Conservation (phyloP, 306 rosid species). For the Trifolium repens region DNA sequence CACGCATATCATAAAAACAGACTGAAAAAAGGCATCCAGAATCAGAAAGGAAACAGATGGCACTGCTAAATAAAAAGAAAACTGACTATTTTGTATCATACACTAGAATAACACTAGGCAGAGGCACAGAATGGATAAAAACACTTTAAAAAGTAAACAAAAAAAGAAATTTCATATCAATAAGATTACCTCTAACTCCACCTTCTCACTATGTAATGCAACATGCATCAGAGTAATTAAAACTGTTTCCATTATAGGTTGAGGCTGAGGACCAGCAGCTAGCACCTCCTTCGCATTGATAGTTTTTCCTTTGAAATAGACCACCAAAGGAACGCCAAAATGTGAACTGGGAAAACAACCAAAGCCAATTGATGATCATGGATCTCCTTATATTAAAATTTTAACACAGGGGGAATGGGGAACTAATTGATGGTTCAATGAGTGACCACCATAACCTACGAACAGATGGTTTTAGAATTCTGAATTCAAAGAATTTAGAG, state of each 20-base stretch:
- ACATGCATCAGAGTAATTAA: slow-evolving; percentile 84
- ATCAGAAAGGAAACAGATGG: not conserved
- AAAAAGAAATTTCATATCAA: slow-evolving; percentile 8
- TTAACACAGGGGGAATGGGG: not conserved
- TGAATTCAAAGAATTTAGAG: not conserved
- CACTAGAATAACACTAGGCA: slow-evolving; percentile 19
- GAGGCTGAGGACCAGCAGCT: slow-evolving; percentile 79
- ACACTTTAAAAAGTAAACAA: slow-evolving; percentile 2
- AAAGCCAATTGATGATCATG: slow-evolving; percentile 22
- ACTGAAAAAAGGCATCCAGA: slow-evolving; percentile 59
- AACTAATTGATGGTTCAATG: slow-evolving; percentile 23
- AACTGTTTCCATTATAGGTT: slow-evolving; percentile 72
- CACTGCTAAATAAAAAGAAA: not conserved
- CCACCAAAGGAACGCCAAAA: slow-evolving; percentile 77
- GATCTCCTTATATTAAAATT: slow-evolving; percentile 4
- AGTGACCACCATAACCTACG: slow-evolving; percentile 19
- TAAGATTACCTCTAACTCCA: slow-evolving; percentile 72
- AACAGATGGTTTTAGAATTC: slow-evolving; percentile 3
- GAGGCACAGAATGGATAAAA: not conserved
- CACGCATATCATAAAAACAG: slow-evolving; percentile 88
- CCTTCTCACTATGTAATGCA: slow-evolving; percentile 82
- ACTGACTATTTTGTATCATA: slow-evolving; percentile 28
- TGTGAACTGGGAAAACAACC: slow-evolving; percentile 62
- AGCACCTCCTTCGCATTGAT: slow-evolving; percentile 74
- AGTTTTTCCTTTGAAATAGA: slow-evolving; percentile 62